phyloP scores from a whole-genome alignment of 2,329 filamentous ascomycete species.

The Samsoniella hepiali region DNA sequence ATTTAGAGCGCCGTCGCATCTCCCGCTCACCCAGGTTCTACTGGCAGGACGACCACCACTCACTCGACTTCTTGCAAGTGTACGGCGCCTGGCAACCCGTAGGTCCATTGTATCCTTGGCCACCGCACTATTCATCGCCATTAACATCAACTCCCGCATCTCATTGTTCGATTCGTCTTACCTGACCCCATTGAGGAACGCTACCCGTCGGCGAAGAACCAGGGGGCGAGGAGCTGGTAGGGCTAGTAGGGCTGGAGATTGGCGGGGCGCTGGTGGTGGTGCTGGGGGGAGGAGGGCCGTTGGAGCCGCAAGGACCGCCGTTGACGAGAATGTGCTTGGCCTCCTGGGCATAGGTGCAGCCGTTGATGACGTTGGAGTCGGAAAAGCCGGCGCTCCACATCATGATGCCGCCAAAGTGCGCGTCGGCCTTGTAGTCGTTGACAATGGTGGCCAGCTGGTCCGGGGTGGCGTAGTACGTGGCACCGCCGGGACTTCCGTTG shows the following conservation, averaged over 20 bases:
- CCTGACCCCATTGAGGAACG: constrained; percentile 19
- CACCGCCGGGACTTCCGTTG: constrained; percentile 32
- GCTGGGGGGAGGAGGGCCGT: constrained; percentile 9
- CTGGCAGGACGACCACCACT: constrained; percentile 19
- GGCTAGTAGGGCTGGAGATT: constrained; percentile 3
- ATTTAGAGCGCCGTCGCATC: neutral
- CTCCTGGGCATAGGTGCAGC: constrained; percentile 41
- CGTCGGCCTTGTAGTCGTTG: constrained; percentile 27
- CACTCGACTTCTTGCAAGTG: constrained; percentile 11
- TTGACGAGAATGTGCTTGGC: constrained; percentile 34
- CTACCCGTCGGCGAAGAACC: constrained; percentile 5
- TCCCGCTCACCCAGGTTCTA: neutral
- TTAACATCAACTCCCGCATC: neutral
- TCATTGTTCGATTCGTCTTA: neutral
- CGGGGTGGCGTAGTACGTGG: constrained; percentile 35
- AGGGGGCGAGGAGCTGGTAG: constrained; percentile 12
- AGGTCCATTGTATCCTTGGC: constrained; percentile 13
- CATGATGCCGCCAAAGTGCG: constrained; percentile 37
- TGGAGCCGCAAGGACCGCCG: constrained; percentile 16
- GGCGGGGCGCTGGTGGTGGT: constrained; percentile 2
- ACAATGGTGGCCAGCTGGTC: constrained; percentile 31
- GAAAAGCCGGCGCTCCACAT: constrained; percentile 43
- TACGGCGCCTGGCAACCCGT: constrained; percentile 10
- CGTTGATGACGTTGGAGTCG: constrained; percentile 32
- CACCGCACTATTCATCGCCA: constrained; percentile 9